Evolutionary conservation across 176 grass and related monocot species (phyloP), one percentile per base, ranked within the genome.

Genomic region (Triticum turgidum): DNA sequence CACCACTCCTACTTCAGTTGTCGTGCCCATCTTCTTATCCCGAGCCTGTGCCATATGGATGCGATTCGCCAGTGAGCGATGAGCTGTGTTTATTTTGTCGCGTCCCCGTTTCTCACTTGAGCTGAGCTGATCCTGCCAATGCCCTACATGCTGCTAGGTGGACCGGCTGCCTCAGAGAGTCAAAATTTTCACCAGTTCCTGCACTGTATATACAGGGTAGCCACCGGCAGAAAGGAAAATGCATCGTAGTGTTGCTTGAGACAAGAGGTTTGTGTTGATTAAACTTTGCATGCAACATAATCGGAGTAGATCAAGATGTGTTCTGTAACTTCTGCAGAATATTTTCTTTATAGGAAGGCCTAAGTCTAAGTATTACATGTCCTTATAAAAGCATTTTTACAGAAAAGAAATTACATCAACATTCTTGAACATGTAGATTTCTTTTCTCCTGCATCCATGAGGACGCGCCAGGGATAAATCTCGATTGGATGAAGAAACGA

Each of bases 1-100:
- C 18, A 38, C 1, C 2, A 29, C 20, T 4, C 39, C 45, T 15
- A 12, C 72, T 29, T 75, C 1, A 75, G 17, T 75, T 51, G 1
- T 11, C 44, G 44, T 76, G 73, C 73, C 42, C 44, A 76, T 51
- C 73, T 49, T 25, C 71, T 76, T 76, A 51, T 76, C 72, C 42
- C 1, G 44, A 11, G 25, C 72, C 42, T 25, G 73, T 10, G 24
- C 73, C 73, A 49, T 73, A 76, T 52, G 8, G 44, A 49, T 8
- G 42, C 0, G 13, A 76, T 76, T 76, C 14, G 74, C 47, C 74
- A 56, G 74, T 77, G 74, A 6, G 25, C 5, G 14, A 32, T 77
- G 74, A 77, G 74, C 74, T 56, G 47, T 77, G 47, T 77, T 4
- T 74, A 32, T 21, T 54, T 76, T 77, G 74, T 77, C 74, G 41